Percentiles rank a stretch among this genome's conserved stretches.
These are phyloP conservation scores for Hypoxylon sp. DNA, from an alignment of 2,329 filamentous ascomycete species.

Conservation along the genomic window DNA sequence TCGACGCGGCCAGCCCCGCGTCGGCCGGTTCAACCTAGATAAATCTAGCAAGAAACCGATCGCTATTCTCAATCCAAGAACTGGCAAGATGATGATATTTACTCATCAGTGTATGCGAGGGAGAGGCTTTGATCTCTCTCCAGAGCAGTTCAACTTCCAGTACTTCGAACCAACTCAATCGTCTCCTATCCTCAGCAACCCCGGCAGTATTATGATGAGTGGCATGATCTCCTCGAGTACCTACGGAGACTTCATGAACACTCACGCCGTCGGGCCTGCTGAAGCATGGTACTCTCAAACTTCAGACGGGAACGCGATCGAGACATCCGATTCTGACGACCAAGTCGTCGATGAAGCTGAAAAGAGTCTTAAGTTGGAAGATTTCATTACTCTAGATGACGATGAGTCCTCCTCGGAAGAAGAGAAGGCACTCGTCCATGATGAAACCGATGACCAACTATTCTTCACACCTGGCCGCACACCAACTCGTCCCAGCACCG, in stretches of 20 bases:
- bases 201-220: conserved; percentile 83
- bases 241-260: conserved; percentile 71
- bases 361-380: conserved; percentile 74
- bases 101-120: conserved; percentile 66
- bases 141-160: conserved; percentile 68
- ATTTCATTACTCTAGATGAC: conserved; percentile 77
- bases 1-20: conserved; percentile 66
- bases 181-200: conserved; percentile 74
- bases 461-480: conserved; percentile 69
- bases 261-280: conserved; percentile 78
- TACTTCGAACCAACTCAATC: conserved; percentile 59
- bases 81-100: conserved; percentile 75
- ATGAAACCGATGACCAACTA: conserved; percentile 63
- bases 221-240: conserved; percentile 74
- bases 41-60: conserved; percentile 70
- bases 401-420: conserved; percentile 72
- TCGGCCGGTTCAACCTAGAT: conserved; percentile 69
- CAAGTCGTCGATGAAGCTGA: conserved; percentile 77
- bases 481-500: conserved; percentile 65
- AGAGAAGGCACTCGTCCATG: conserved; percentile 64
- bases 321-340: conserved; percentile 63
- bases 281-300: conserved; percentile 82
- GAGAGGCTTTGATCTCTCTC: conserved; percentile 64
- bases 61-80: conserved; percentile 70
- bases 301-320: conserved; percentile 67